These are phyloP conservation scores for Saururus chinensis DNA, from an alignment of 164 flowering plant genomes.

Conservation along the genomic window DNA sequence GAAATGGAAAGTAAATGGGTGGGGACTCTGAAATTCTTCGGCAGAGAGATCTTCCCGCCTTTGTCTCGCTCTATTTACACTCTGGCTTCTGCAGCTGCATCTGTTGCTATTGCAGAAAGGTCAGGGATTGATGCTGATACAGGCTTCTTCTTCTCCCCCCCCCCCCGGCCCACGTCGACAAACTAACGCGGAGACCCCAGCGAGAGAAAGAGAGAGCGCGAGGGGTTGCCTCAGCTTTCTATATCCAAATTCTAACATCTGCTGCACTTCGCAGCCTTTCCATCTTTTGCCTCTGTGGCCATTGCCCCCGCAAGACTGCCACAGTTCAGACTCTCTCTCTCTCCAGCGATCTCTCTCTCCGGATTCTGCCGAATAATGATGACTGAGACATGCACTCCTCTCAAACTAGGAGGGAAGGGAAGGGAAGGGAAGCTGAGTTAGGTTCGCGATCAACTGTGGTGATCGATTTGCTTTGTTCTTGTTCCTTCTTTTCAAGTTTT, in stretches of 20 bases:
- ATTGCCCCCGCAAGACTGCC: constrained; percentile 6
- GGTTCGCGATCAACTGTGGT: constrained; percentile 3
- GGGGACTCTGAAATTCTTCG: constrained; percentile 15
- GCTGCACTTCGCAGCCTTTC: not conserved
- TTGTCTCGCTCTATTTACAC: constrained; percentile 1
- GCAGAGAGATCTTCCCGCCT: constrained; percentile 9
- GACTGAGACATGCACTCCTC: no score
- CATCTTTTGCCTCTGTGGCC: constrained; percentile 10
- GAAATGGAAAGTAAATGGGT: constrained; percentile 1
- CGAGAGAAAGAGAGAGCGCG: constrained; percentile 11
- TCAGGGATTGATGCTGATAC: not conserved
- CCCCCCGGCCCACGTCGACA: no score
- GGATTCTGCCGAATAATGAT: not conserved
- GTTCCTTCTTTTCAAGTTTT: constrained; percentile 1
- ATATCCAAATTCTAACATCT: not conserved
- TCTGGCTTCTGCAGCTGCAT: constrained; percentile 5
- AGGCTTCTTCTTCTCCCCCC: not conserved
- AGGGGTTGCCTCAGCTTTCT: not conserved
- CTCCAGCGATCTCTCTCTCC: not conserved
- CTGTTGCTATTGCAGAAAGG: constrained; percentile 2
- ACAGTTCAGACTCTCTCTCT: not conserved
- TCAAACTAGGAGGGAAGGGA: constrained; percentile 13
- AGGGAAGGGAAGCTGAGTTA: constrained; percentile 23
- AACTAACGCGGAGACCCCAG: not conserved
- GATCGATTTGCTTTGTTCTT: no score